Percentiles rank a stretch among this genome's conserved stretches.
Evolutionary conservation across 2,329 filamentous ascomycete genomes (phyloP).

Genomic region (Sphaerostilbella broomeana): DNA sequence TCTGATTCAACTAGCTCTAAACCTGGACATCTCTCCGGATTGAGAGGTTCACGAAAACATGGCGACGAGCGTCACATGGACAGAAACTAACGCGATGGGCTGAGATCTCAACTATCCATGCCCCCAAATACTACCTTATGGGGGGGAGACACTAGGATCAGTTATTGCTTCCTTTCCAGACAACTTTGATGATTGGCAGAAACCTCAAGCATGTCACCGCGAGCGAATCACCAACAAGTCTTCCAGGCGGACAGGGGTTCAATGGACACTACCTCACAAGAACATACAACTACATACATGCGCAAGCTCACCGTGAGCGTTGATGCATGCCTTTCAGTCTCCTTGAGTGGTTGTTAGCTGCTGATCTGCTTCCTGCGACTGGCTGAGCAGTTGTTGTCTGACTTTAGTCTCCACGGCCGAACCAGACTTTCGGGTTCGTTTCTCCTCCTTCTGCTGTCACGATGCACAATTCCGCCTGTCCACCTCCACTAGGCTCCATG

Average conservation of each 20-base stretch:
- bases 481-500: background rate
- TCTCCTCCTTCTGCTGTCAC: conserved; percentile 8
- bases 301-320: background rate
- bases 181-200: background rate
- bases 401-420: conserved; percentile 3
- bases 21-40: too few species aligned
- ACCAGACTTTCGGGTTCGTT: conserved; percentile 13
- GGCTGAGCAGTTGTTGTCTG: background rate
- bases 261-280: background rate
- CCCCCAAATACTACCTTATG: too few species aligned
- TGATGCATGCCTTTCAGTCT: background rate
- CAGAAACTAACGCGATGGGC: too few species aligned
- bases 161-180: too few species aligned
- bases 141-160: too few species aligned
- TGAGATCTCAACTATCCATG: too few species aligned
- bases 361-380: conserved; percentile 8
- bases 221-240: conserved; percentile 4
- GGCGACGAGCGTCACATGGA: too few species aligned
- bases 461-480: background rate
- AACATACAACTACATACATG: background rate
- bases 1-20: too few species aligned
- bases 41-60: too few species aligned
- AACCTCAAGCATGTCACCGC: background rate
- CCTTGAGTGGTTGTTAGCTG: background rate
- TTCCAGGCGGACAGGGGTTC: background rate